A percentile compares a stretch with the other conserved stretches of the same genome.
Conservation (phyloP, 1,139 yeast species). For the Magnusiomyces paraingens region DNA sequence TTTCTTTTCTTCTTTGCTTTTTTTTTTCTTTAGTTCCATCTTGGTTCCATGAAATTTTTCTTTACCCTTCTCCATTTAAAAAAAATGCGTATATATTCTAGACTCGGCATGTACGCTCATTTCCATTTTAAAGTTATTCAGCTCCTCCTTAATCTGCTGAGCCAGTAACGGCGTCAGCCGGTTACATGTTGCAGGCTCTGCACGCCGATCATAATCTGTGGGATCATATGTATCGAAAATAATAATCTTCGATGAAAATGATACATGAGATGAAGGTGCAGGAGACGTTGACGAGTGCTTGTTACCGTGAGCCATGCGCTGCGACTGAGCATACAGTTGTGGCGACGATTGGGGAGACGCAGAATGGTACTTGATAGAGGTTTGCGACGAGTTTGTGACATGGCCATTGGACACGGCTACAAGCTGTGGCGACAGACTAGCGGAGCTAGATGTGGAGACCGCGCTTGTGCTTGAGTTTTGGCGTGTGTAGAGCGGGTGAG, state of each 20-base stretch:
- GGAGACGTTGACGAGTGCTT: too few relatives aligned
- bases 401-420: too few relatives aligned
- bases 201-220: slow-evolving; percentile 86
- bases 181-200: slow-evolving; percentile 90
- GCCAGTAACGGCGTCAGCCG: slow-evolving; percentile 85
- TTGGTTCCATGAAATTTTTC: not conserved
- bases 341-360: too few relatives aligned
- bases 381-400: too few relatives aligned
- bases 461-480: too few relatives aligned
- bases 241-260: slow-evolving; percentile 76
- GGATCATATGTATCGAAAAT: slow-evolving; percentile 82
- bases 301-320: too few relatives aligned
- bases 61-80: slow-evolving; percentile 33
- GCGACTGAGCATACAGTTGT: too few relatives aligned
- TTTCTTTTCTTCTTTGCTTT: not conserved
- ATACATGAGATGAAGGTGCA: slow-evolving; percentile 36
- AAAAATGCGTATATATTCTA: slow-evolving; percentile 76
- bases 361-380: too few relatives aligned
- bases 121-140: slow-evolving; percentile 58
- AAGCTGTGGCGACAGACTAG: too few relatives aligned
- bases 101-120: slow-evolving; percentile 82
- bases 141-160: slow-evolving; percentile 78
- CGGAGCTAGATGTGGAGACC: too few relatives aligned
- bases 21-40: not conserved
- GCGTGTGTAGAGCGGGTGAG: too few relatives aligned